phyloP scores from a whole-genome alignment of 768 basidiomycete species.

The Phanerochaete sordida region DNA sequence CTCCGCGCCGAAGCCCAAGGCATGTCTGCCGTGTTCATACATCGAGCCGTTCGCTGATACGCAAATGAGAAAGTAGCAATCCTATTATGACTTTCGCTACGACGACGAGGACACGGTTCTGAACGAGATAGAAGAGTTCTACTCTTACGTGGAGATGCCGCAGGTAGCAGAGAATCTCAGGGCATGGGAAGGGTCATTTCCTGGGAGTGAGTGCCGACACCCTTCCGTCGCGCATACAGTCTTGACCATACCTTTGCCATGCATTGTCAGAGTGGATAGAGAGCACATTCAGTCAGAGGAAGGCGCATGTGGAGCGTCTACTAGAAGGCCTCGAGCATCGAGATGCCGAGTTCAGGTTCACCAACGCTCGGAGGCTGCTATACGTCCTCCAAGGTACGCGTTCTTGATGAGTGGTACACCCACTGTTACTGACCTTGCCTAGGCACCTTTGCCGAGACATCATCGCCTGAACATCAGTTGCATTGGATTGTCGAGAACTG shows the following conservation, averaged over 20 bases:
- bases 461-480: conserved; percentile 89
- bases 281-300: conserved; percentile 55
- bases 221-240: conserved; percentile 2
- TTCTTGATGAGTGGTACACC: neutral
- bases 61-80: conserved; percentile 52
- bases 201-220: conserved; percentile 53
- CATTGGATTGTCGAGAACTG: conserved; percentile 96
- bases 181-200: conserved; percentile 84
- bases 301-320: conserved; percentile 71
- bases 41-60: conserved; percentile 11
- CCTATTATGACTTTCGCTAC: conserved; percentile 87
- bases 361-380: conserved; percentile 80
- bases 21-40: conserved; percentile 24
- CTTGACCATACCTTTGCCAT: conserved; percentile 10
- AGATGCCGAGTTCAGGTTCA: conserved; percentile 80
- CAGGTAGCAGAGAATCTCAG: conserved; percentile 85
- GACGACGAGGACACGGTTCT: conserved; percentile 95
- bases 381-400: conserved; percentile 87
- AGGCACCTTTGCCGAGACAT: conserved; percentile 91
- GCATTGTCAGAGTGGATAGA: conserved; percentile 73
- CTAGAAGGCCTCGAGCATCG: conserved; percentile 87
- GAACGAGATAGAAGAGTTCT: conserved; percentile 97
- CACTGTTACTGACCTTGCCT: neutral
- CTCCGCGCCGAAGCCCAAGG: conserved; percentile 74
- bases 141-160: conserved; percentile 93